Evolutionary conservation across 2,329 filamentous ascomycete species (phyloP), one percentile per base, ranked within the genome.

Genomic region (Calonectria henricotiae): DNA sequence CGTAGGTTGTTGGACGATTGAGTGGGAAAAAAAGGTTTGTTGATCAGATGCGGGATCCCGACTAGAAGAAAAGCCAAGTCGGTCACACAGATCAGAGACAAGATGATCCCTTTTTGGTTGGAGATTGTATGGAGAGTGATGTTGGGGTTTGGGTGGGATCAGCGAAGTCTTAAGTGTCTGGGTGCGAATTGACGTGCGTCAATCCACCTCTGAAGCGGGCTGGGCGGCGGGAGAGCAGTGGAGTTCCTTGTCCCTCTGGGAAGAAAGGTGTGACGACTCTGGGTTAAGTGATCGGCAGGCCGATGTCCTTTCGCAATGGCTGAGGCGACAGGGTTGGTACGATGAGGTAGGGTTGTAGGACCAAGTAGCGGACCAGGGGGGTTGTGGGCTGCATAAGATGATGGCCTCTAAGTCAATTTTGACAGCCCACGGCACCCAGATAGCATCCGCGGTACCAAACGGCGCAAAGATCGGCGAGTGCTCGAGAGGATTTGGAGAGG

Each of bases 141-240:
- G 80, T 76, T 70, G 76, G 78, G 73, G 73, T 75, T 78, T 77
- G 80, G 77, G 81, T 85, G 86, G 87, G 87, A 89, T 89, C 87
- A 88, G 86, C 87, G 85, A 86, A 84, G 85, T 88, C 82, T 89
- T 89, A 89, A 87, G 87, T 88, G 86, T 85, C 83, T 78, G 76
- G 76, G 76, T 80, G 74, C 74, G 76, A 80, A 81, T 81, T 81
- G 79, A 82, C 80, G 78, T 83, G 81, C 81, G 80, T 82, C 80
- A 82, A 80, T 79, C 79, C 78, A 77, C 78, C 77, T 80, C 80
- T 78, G 74, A 80, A 77, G 78, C 79, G 76, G 78, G 78, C 79
- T 79, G 83, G 83, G 77, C 79, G 78, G 80, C 79, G 81, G 82
- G 78, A 81, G 78, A 73, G 78, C 74, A 79, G 80, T 82, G 80